Percentiles rank a stretch among this genome's conserved stretches.
phyloP scores from a whole-genome alignment of 805 yeast species.

The Brettanomyces nanus region DNA sequence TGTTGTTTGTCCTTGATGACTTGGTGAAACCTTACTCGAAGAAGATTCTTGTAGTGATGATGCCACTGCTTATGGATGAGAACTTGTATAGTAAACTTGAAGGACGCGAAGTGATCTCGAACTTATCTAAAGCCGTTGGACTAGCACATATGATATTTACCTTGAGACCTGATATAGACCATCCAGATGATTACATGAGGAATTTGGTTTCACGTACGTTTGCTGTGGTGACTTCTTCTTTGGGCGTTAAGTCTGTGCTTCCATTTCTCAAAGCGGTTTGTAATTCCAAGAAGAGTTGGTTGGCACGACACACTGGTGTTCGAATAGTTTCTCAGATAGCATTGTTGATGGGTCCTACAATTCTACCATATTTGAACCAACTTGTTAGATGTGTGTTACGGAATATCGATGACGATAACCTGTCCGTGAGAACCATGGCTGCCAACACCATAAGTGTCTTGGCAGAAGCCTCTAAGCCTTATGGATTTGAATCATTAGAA shows the following conservation, averaged over 20 bases:
- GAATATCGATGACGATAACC: slow-evolving; percentile 58
- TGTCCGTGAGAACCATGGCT: slow-evolving; percentile 58
- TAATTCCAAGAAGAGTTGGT: slow-evolving; percentile 67
- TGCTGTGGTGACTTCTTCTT: slow-evolving; percentile 75
- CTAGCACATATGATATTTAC: slow-evolving; percentile 70
- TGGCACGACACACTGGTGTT: slow-evolving; percentile 77
- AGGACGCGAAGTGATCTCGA: slow-evolving; percentile 72
- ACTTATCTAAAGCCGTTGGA: slow-evolving; percentile 75
- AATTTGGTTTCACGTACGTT: slow-evolving; percentile 69
- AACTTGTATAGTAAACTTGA: slow-evolving; percentile 67
- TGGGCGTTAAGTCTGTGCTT: slow-evolving; percentile 62
- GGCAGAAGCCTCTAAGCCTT: slow-evolving; percentile 79
- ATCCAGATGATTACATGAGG: slow-evolving; percentile 72
- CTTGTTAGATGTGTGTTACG: slow-evolving; percentile 54
- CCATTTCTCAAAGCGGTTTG: slow-evolving; percentile 83
- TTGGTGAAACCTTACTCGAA: slow-evolving; percentile 65
- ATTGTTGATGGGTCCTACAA: slow-evolving; percentile 55
- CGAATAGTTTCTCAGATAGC: slow-evolving; percentile 73
- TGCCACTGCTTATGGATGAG: slow-evolving; percentile 76
- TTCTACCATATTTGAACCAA: slow-evolving; percentile 64
- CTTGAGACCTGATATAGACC: slow-evolving; percentile 75
- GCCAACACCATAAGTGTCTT: slow-evolving; percentile 66
- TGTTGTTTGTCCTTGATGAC: slow-evolving; percentile 58
- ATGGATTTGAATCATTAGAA: slow-evolving; percentile 87
- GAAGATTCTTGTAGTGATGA: slow-evolving; percentile 60